Evolutionary conservation across 805 yeast genomes (phyloP).

Genomic region (Candida koratica): DNA sequence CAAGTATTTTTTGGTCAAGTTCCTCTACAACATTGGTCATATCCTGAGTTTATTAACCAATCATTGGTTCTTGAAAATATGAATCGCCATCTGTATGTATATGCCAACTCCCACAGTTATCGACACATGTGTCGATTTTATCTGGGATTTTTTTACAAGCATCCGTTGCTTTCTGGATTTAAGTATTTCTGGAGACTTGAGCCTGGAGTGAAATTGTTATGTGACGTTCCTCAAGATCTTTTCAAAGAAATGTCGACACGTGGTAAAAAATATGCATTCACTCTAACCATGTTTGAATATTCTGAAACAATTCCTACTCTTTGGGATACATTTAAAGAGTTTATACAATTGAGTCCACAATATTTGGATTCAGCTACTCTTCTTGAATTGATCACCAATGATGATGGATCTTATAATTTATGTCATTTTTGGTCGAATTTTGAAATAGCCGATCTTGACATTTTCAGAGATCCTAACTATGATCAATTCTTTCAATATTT

Average conservation of each 20-base stretch:
- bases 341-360: slow-evolving; percentile 12
- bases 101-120: slow-evolving; percentile 59
- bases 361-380: slow-evolving; percentile 26
- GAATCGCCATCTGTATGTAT: slow-evolving; percentile 27
- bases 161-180: slow-evolving; percentile 54
- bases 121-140: slow-evolving; percentile 63
- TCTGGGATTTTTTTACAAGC: slow-evolving; percentile 58
- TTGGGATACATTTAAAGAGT: slow-evolving; percentile 54
- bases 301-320: slow-evolving; percentile 56
- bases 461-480: slow-evolving; percentile 59
- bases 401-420: slow-evolving; percentile 52
- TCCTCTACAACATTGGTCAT: slow-evolving; percentile 62
- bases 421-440: slow-evolving; percentile 86
- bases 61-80: slow-evolving; percentile 17
- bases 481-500: slow-evolving; percentile 56
- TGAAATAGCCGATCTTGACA: slow-evolving; percentile 68
- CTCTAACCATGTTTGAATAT: slow-evolving; percentile 62
- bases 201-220: slow-evolving; percentile 57
- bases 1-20: slow-evolving; percentile 58
- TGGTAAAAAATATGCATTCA: slow-evolving; percentile 62
- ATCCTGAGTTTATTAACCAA: slow-evolving; percentile 61
- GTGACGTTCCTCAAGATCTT: slow-evolving; percentile 62
- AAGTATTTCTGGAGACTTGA: slow-evolving; percentile 77
- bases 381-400: slow-evolving; percentile 13
- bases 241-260: slow-evolving; percentile 55